These are phyloP conservation scores for Monosporozyma aerobia DNA, from an alignment of 805 yeast species.

Conservation along the genomic window DNA sequence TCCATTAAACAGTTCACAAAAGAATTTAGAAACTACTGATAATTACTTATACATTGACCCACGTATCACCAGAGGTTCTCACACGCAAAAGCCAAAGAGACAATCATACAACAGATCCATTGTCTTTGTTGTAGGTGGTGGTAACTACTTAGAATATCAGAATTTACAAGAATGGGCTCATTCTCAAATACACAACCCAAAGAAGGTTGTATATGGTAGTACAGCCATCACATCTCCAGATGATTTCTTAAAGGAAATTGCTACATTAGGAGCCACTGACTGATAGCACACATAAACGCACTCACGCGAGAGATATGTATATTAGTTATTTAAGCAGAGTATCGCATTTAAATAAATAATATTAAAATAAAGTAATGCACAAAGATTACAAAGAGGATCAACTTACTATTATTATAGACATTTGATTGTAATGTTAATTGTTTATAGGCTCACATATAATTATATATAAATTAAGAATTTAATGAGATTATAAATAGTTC, in stretches of 20 bases:
- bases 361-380: background rate
- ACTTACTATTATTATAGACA: background rate
- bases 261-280: conserved; percentile 35
- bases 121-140: conserved; percentile 95
- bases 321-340: background rate
- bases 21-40: conserved; percentile 67
- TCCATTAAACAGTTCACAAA: conserved; percentile 55
- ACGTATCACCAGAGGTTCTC: conserved; percentile 74
- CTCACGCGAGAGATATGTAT: background rate
- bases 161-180: conserved; percentile 84
- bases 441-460: background rate
- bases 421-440: background rate
- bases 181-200: conserved; percentile 34
- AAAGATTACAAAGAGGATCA: background rate
- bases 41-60: conserved; percentile 90
- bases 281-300: background rate
- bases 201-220: conserved; percentile 75
- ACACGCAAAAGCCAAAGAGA: conserved; percentile 80
- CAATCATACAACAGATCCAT: conserved; percentile 71
- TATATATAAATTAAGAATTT: background rate
- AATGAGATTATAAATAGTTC: conserved; percentile 26
- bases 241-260: conserved; percentile 60
- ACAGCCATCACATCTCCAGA: conserved; percentile 65
- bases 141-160: conserved; percentile 88
- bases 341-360: background rate